phyloP scores from a whole-genome alignment of 192 early-diverging fungal genomes.

The Lobosporangium transversale region DNA sequence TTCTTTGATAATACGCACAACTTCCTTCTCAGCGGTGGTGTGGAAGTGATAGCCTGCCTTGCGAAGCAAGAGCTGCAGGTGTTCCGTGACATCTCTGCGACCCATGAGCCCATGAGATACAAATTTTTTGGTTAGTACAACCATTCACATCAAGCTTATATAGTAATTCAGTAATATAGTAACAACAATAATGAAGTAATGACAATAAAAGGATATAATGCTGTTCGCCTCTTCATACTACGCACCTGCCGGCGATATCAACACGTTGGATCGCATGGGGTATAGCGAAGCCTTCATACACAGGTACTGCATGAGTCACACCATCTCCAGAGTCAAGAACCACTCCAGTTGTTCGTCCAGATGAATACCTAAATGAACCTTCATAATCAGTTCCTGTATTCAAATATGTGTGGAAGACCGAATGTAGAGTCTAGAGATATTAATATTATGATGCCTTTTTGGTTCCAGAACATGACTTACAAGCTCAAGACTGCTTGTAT shows the following conservation, averaged over 20 bases:
- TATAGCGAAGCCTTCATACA: constrained; percentile 96
- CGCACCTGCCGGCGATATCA: constrained; percentile 87
- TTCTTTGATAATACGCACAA: constrained; percentile 96
- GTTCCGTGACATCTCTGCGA: constrained; percentile 88
- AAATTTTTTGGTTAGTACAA: too few relatives aligned
- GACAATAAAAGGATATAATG: too few relatives aligned
- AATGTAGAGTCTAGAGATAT: too few relatives aligned
- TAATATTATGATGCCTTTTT: background rate
- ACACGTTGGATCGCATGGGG: constrained; percentile 93
- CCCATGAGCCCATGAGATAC: too few relatives aligned
- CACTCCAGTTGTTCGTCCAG: constrained; percentile 96
- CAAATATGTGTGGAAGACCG: too few relatives aligned
- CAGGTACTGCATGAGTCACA: constrained; percentile 94
- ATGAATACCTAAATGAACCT: constrained; percentile 83
- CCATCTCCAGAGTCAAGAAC: constrained; percentile 97
- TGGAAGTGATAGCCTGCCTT: constrained; percentile 89
- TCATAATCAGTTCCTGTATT: too few relatives aligned
- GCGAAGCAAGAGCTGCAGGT: constrained; percentile 91
- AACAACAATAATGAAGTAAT: too few relatives aligned
- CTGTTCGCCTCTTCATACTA: too few relatives aligned
- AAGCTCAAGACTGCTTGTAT: constrained; percentile 98
- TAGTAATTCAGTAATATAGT: too few relatives aligned
- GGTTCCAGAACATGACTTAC: constrained; percentile 52
- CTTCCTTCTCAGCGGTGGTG: constrained; percentile 95
- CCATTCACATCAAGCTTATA: too few relatives aligned